Conservation (phyloP, 23 red algal species). For the Gracilaria caudata region DNA sequence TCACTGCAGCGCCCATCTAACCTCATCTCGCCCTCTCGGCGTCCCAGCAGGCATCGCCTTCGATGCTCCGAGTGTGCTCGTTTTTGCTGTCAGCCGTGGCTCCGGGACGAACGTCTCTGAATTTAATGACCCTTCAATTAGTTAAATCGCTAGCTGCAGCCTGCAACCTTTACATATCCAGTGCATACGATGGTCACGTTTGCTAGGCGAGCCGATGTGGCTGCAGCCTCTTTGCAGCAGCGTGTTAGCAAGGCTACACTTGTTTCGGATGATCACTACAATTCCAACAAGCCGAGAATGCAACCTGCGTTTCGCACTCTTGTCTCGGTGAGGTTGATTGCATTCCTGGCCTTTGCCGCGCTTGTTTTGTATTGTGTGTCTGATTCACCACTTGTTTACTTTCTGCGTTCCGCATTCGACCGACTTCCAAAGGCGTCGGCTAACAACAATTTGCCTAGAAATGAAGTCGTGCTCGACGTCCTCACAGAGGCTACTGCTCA, state of each 20-base stretch:
- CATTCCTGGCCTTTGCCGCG: not conserved
- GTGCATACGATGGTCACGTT: conserved; percentile 7
- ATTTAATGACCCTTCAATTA: not conserved
- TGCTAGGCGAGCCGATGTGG: not conserved
- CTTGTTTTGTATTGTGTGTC: conserved; percentile 20
- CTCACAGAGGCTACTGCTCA: conserved; percentile 38
- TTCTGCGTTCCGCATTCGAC: not conserved
- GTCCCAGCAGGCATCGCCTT: not conserved
- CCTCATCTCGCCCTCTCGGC: not conserved
- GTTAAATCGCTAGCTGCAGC: not conserved
- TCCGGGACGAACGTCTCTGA: not conserved
- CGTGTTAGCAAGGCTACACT: not conserved
- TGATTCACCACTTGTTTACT: not conserved
- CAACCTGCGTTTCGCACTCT: not conserved
- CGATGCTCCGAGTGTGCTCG: not conserved
- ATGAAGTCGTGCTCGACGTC: conserved; percentile 46
- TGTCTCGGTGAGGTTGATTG: not conserved
- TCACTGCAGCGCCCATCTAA: not conserved
- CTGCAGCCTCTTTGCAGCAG: not conserved
- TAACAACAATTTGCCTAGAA: not conserved
- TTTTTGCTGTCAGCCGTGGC: not conserved
- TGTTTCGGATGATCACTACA: not conserved
- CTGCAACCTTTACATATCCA: not conserved
- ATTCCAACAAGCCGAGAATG: conserved; percentile 28
- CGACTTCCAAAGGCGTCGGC: not conserved